Base-by-base conservation (phyloP, 1,284 basidiomycete genomes). In the Schizophyllum amplum region DNA sequence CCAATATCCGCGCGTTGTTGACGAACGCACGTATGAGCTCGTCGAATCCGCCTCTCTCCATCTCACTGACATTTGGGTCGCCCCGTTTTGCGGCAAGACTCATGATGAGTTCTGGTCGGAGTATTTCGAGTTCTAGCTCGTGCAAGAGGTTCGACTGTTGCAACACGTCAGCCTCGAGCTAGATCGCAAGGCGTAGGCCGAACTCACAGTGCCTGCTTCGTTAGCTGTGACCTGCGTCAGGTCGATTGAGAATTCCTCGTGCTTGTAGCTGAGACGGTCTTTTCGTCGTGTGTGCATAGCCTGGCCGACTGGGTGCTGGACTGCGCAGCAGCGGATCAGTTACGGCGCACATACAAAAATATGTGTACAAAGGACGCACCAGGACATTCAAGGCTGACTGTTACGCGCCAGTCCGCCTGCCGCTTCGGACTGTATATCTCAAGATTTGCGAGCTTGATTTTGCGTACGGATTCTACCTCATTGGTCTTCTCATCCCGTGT, bases 211-310 rank as follows among this genome's bases (percentile, higher is more conserved):
- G 58, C 71, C 75, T 1, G 77, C 69, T 7, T 75, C 69, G 11
- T 69, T 62, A 26, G 72, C 72, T 5, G 82, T 84, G 53, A 99
- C 96, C 69, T 95, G 92, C 0, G 96, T 99, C 51, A 99, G 78
- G 72, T 99, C 96, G 61, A 99, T 88, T 63, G 81, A 81, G 68
- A 93, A 94, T 60, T 95, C 86, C 72, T 98, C 93, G 71, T 98
- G 95, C 1, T 85, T 75, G 69, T 99, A 99, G 63, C 90, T 92
- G 66, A 98, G 78, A 42, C 97, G 80, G 70, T 99, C 94, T 74
- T 97, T 99, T 72, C 81, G 80, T 60, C 92, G 82, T 25, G 80
- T 79, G 62, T 80, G 74, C 1, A 76, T 76, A 0, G 84, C 72
- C 4, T 76, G 68, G 3, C 86, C 86, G 56, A 82, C 61, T 0